Evolutionary conservation across 2,329 filamentous ascomycete species (phyloP), one percentile per base, ranked within the genome.

Genomic region (Pestalotiopsis sp.): DNA sequence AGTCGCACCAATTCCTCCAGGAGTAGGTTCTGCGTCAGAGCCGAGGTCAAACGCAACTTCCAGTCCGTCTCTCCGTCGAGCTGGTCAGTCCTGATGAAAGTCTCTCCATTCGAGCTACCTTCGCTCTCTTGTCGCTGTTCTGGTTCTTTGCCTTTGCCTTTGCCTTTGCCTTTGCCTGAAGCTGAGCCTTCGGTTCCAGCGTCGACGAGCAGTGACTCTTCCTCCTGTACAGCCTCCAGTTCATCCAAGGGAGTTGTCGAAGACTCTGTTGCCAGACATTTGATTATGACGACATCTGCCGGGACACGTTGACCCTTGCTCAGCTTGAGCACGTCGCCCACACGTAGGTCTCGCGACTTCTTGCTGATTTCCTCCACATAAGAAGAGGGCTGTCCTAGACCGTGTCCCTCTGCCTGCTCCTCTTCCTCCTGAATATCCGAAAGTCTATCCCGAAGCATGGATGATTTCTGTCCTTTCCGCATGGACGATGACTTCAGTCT

Each of bases 11-110:
- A 90, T 71, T 97, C 93, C 59, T 88, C 87, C 1, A 90, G 81
- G 0, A 89, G 81, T 22, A 99, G 82, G n/a, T 84, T 87, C 76
- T 99, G 96, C 0, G 94, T 95, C 30, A 98, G 80, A 0, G 93
- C 89, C 13, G 94, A 96, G 1, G 96, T 94, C 44, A 98, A 80
- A 38, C 97, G 91, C 67, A 99, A 83, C 81, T 99, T 99, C 97
- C 96, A 99, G 76, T 99, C 96, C 0, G 96, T 99, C 81, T 99
- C 96, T 73, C 96, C 96, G 75, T 99, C 96, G 10, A 99, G 86
- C 77, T 99, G 96, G 79, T 99, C 96, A 1, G 97, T 99, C 69
- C 96, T 89, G 76, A 99, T 98, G 75, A 99, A 99, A 0, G 95
- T 95, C 80, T 99, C 97, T 35, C 94, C 94, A 30, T 85, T 84